Evolutionary conservation across 495 filamentous ascomycete species (phyloP).

Genomic region (Astrothelium subdiscretum): DNA sequence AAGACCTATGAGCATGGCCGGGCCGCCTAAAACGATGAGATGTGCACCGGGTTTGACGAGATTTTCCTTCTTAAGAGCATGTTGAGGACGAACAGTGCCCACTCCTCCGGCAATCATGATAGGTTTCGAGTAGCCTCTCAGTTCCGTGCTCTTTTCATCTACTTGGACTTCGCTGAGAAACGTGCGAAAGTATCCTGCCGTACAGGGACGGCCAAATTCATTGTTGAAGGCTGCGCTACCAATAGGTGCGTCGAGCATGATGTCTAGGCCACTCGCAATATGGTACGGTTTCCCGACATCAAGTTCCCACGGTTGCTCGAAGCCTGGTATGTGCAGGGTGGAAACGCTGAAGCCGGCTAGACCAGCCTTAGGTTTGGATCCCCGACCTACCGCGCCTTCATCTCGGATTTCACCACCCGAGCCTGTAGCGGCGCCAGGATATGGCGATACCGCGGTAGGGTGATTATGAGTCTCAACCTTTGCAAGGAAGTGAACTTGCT

Average conservation of each 20-base stretch:
- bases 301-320: conserved; percentile 75
- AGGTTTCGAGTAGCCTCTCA: conserved; percentile 91
- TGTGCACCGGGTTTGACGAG: conserved; percentile 73
- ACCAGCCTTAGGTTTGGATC: conserved; percentile 87
- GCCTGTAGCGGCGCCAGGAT: conserved; percentile 80
- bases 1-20: conserved; percentile 93
- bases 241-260: conserved; percentile 94
- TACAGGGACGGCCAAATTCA: conserved; percentile 90
- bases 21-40: conserved; percentile 85
- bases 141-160: conserved; percentile 51
- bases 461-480: conserved; percentile 99
- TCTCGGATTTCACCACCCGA: conserved; percentile 93
- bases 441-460: conserved; percentile 87
- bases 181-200: conserved; percentile 81
- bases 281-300: conserved; percentile 83
- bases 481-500: conserved; percentile 74
- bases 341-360: conserved; percentile 90
- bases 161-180: conserved; percentile 55
- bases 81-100: conserved; percentile 87
- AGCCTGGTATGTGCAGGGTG: conserved; percentile 75
- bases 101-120: conserved; percentile 98
- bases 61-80: conserved; percentile 70
- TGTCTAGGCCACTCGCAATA: conserved; percentile 84
- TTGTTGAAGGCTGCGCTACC: conserved; percentile 95
- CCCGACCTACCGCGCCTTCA: conserved; percentile 86